These are phyloP conservation scores for Chalciporus pseudorubinellus DNA, from an alignment of 768 basidiomycete species.

Conservation along the genomic window DNA sequence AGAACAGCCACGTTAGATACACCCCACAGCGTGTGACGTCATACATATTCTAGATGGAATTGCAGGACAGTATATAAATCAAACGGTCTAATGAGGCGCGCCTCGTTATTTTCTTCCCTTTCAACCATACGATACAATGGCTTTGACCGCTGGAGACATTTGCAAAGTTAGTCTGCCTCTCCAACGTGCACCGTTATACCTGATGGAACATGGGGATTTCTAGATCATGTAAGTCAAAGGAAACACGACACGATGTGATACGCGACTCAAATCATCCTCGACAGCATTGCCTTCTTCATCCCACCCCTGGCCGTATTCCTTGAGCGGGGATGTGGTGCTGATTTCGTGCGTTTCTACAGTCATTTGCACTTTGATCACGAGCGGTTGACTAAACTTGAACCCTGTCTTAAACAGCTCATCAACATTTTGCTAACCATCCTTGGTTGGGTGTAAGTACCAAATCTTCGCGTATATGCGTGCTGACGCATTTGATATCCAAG, in stretches of 20 bases:
- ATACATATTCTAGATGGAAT: slow-evolving; percentile 8
- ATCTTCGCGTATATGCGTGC: neutral
- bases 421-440: slow-evolving; percentile 79
- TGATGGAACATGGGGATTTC: neutral
- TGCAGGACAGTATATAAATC: slow-evolving; percentile 18
- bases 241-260: neutral
- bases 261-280: slow-evolving; percentile 13
- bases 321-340: slow-evolving; percentile 78
- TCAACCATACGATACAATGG: slow-evolving; percentile 42
- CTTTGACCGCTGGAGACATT: slow-evolving; percentile 71
- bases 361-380: too few species aligned
- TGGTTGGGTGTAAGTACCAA: slow-evolving; percentile 65
- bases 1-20: too few species aligned
- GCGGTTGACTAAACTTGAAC: too few species aligned
- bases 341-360: slow-evolving; percentile 52
- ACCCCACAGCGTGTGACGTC: slow-evolving; percentile 29
- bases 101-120: neutral
- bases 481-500: slow-evolving; percentile 34
- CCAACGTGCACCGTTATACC: neutral
- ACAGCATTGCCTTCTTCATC: slow-evolving; percentile 64
- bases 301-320: slow-evolving; percentile 88
- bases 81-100: neutral
- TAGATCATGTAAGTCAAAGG: slow-evolving; percentile 44
- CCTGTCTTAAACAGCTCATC: slow-evolving; percentile 42
- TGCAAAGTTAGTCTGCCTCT: slow-evolving; percentile 57